Conservation (phyloP, 371 early-diverging fungal genomes). For the Mortierella sp. region DNA sequence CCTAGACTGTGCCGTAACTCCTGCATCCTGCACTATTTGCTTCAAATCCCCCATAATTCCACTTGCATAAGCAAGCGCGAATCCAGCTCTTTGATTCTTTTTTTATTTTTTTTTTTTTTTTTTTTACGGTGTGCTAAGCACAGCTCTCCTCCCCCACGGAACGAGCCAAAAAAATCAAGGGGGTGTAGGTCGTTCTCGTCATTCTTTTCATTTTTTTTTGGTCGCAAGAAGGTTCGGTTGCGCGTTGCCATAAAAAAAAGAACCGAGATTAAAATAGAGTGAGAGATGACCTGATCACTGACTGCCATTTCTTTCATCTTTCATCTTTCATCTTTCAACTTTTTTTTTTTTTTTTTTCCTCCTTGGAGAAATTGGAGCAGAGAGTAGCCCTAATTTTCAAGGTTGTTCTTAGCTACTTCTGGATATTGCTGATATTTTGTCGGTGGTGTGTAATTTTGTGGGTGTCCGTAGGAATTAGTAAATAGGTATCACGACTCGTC, state of each 20-base stretch:
- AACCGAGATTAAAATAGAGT: neutral
- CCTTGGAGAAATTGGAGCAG: too few relatives aligned
- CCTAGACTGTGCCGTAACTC: too few relatives aligned
- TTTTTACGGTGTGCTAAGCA: conserved; percentile 12
- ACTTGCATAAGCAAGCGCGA: neutral
- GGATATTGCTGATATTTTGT: too few relatives aligned
- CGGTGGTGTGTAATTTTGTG: neutral
- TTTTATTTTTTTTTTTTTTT: neutral
- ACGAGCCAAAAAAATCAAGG: neutral
- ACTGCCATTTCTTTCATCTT: too few relatives aligned
- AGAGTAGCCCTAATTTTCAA: too few relatives aligned
- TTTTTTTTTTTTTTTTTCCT: neutral
- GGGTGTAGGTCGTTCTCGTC: too few relatives aligned
- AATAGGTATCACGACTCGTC: too few relatives aligned
- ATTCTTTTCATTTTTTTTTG: neutral
- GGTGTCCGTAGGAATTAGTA: neutral
- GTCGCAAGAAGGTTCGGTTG: neutral
- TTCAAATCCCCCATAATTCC: neutral
- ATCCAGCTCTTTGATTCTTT: neutral
- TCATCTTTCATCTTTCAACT: too few relatives aligned
- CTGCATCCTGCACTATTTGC: too few relatives aligned
- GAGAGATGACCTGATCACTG: neutral
- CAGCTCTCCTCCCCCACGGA: neutral
- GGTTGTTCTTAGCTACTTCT: too few relatives aligned
- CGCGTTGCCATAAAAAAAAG: too few relatives aligned